Conservation (phyloP, 1,284 basidiomycete species). For the Coriolopsis trogii region DNA sequence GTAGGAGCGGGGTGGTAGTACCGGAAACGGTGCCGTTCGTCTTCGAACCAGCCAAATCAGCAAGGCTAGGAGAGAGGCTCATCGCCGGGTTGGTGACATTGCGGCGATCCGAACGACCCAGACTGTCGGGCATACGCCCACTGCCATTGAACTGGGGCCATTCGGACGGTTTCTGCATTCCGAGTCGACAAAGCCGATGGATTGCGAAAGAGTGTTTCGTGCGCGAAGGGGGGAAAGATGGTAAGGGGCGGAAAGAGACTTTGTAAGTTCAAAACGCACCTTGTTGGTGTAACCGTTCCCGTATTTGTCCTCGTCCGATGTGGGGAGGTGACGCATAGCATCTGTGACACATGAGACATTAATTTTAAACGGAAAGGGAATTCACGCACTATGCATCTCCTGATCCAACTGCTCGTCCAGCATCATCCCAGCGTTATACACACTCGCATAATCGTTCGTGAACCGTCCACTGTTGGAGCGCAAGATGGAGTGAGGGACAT, state of each 20-base stretch:
- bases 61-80: constrained; percentile 54
- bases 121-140: constrained; percentile 58
- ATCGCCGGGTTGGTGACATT: constrained; percentile 75
- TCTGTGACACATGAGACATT: constrained; percentile 49
- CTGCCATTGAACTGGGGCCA: constrained; percentile 88
- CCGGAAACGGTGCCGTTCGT: constrained; percentile 52
- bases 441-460: constrained; percentile 57
- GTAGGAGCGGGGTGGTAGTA: constrained; percentile 62
- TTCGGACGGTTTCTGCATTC: constrained; percentile 79
- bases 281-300: constrained; percentile 61
- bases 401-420: constrained; percentile 88
- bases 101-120: constrained; percentile 61
- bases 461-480: constrained; percentile 48
- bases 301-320: constrained; percentile 91
- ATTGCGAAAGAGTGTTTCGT: too few species aligned
- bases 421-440: constrained; percentile 83
- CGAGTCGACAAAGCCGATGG: too few species aligned
- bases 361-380: constrained; percentile 3
- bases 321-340: constrained; percentile 89
- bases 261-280: constrained; percentile 44
- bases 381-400: constrained; percentile 82
- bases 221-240: too few species aligned
- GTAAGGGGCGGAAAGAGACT: constrained; percentile 1
- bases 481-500: constrained; percentile 45
- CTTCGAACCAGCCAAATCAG: constrained; percentile 49